A percentile compares a stretch with the other conserved stretches of the same genome.
Conservation (phyloP, 2,329 filamentous ascomycete species). For the Fusarium luffae region DNA sequence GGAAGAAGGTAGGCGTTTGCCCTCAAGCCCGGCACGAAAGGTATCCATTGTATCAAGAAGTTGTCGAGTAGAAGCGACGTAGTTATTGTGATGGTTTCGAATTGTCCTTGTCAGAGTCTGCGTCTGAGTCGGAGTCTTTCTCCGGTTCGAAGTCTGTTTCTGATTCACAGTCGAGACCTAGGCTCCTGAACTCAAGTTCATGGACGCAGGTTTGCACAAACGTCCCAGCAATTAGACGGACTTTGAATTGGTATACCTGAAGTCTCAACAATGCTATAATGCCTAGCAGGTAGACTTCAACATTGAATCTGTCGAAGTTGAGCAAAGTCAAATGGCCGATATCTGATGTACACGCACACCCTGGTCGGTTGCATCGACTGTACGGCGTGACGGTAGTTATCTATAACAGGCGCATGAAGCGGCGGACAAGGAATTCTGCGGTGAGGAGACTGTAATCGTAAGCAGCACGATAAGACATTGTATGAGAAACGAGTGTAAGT, state of each 20-base stretch:
- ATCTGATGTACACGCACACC: not conserved
- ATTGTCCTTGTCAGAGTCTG: not conserved
- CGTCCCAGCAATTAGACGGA: not conserved
- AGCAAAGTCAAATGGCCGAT: not conserved
- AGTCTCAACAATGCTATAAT: not conserved
- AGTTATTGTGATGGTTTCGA: not conserved
- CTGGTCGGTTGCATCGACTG: not conserved
- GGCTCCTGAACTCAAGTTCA: not conserved
- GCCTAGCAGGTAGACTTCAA: not conserved
- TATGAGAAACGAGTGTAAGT: not conserved
- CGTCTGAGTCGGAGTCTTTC: not conserved
- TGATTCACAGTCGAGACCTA: not conserved
- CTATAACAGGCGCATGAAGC: not conserved
- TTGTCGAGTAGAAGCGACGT: not conserved
- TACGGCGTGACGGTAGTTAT: not conserved
- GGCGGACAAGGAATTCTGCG: accelerated
- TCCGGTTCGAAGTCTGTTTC: no score
- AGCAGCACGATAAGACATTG: not conserved
- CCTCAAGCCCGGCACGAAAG: slow-evolving; percentile 19
- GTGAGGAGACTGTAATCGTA: not conserved
- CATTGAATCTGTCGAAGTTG: not conserved
- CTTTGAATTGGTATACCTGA: accelerated
- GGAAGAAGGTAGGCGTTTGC: slow-evolving; percentile 8
- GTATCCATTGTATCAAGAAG: slow-evolving; percentile 34
- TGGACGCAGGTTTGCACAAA: not conserved